phyloP scores from a whole-genome alignment of 257 asterid genomes.

The Phtheirospermum japonicum region DNA sequence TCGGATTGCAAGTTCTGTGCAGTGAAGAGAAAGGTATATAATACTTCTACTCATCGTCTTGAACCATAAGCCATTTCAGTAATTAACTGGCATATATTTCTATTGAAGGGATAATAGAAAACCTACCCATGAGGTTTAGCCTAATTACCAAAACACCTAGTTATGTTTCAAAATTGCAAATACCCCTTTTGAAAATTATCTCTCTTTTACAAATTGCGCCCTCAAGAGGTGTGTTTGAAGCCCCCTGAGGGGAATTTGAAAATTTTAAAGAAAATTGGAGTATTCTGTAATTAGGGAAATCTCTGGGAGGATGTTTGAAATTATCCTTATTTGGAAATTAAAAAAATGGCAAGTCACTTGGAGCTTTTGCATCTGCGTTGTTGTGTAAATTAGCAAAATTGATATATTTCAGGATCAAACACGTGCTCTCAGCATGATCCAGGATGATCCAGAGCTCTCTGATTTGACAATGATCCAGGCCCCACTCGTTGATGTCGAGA shows the following conservation, averaged over 20 bases:
- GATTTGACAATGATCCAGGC: constrained; percentile 67
- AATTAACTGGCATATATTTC: too few species aligned
- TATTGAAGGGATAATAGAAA: background rate
- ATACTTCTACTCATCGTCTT: background rate
- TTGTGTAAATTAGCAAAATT: background rate
- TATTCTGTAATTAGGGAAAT: background rate
- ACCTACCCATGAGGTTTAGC: background rate
- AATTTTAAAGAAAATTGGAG: background rate
- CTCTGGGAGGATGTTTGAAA: background rate
- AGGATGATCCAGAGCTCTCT: constrained; percentile 73
- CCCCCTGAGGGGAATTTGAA: too few species aligned
- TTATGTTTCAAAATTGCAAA: background rate
- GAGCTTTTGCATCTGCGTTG: background rate
- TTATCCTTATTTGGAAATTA: background rate
- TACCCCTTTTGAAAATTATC: background rate
- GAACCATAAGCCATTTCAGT: background rate
- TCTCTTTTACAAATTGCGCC: background rate
- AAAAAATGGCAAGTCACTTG: background rate
- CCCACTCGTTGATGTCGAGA: constrained; percentile 95
- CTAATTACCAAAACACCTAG: background rate
- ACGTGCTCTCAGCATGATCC: constrained; percentile 59
- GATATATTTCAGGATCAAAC: constrained; percentile 69
- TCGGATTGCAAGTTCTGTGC: constrained; percentile 97
- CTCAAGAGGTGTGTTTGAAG: background rate
- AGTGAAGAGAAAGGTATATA: constrained; percentile 79